Base-by-base conservation (phyloP, 331 rosid genomes). In the Prunus yedoensis region DNA sequence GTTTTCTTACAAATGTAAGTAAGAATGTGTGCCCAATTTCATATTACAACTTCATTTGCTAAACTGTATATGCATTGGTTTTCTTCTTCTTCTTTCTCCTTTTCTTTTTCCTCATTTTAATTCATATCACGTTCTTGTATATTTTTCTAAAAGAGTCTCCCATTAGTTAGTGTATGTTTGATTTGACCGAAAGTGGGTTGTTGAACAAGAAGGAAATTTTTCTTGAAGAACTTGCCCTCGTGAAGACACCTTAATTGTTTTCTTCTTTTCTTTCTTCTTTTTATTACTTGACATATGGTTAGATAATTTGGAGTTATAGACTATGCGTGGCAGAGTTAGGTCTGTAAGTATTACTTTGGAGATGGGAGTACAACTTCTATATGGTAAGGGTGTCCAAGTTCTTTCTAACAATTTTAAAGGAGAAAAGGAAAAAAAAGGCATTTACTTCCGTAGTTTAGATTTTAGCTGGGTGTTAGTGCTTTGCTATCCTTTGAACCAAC, bases 1-100 rank as follows among this genome's bases (percentile, higher is more conserved):
- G 68, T 62, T n/a, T 73, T 77, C 65, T 77, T 23, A 66, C 17
- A 17, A 67, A 4, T 66, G 59, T 59, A 47, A 46, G 43, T 8
- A 38, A 38, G 9, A 38, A 38, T 38, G 43, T 38, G 43, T 38
- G 43, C 43, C 41, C 43, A 38, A 6, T 38, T 38, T 38, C 43
- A 38, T 1, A 38, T 38, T 38, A 38, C 43, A 38, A 38, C 43
- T 2, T 38, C 43, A 38, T 38, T 6, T 6, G 43, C 43, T 38
- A 38, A 38, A 38, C 43, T 38, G 43, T 38, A 38, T 38, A 38
- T 38, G 43, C 43, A 38, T 38, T 38, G 43, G 43, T 38, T 38
- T 38, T 38, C 43, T 38, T 38, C 27, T 56, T 13, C 8, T 43
- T 17, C 46, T n/a, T 14, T 25, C 5, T 63, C 43, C 1, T 15